Base-by-base conservation (phyloP, 495 filamentous ascomycete genomes). In the Penicillium argentinense region DNA sequence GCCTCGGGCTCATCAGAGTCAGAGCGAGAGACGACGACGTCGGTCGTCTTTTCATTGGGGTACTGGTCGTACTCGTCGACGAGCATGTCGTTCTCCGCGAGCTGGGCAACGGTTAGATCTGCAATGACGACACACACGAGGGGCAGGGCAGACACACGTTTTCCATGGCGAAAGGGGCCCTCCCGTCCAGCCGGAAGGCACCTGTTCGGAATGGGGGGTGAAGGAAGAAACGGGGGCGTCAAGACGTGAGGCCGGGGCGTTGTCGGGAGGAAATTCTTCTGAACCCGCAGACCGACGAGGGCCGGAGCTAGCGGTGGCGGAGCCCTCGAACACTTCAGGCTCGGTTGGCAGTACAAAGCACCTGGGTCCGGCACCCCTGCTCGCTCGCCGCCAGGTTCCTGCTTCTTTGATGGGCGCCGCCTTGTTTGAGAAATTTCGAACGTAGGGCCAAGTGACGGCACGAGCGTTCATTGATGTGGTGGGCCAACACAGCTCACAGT, bases 1-100 rank as follows among this genome's bases (percentile, higher is more conserved):
- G 75, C 62, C 39, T 75, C 72, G 54, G 74, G 64, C 53, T 82
- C 80, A 29, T 73, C 65, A 25, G 71, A 76, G 43, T 76, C 81
- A 21, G 79, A 86, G 40, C 87, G 84, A 53, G 81, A 85, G 67
- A 97, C 95, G 66, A 88, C 87, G 49, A 88, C 85, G 56, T 91
- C 84, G 64, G 91, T 84, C 44, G 88, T 84, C 62, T 87, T 85
- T 64, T 95, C 93, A 69, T 83, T 80, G 50, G 82, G 74, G 62
- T 84, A 83, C 61, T 82, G 80, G 50, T 86, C 83, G 47, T 84
- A 84, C 17, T 83, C 73, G 56, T 89, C 87, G 52, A 89, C 73
- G 57, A 84, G 73, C 86, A 89, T 86, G 51, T 86, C 78, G 65
- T 62, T 69, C 55, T 76, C 71, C 55, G 65, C 51, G 56, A 69